phyloP scores from a whole-genome alignment of 148 eudicot genomes.

The Cornus florida region DNA sequence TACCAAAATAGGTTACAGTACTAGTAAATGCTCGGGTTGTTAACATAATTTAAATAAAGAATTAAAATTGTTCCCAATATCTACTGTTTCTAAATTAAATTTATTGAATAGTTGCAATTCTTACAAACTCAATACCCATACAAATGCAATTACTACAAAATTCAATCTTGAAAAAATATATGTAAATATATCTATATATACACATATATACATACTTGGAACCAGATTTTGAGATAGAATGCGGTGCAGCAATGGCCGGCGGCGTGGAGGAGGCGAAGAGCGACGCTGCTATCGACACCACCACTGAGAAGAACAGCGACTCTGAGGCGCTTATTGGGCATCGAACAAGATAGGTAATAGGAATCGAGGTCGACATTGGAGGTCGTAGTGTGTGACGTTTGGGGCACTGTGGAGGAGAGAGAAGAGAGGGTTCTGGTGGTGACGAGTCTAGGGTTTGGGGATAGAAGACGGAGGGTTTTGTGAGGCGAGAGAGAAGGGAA shows the following conservation, averaged over 20 bases:
- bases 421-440: slow-evolving; percentile 9
- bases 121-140: not conserved
- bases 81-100: no score
- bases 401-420: slow-evolving; percentile 17
- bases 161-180: not conserved
- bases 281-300: slow-evolving; percentile 94
- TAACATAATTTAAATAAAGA: no score
- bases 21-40: no score
- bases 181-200: not conserved
- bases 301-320: slow-evolving; percentile 89
- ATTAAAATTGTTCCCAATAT: no score
- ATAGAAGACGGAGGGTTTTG: slow-evolving; percentile 6
- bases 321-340: slow-evolving; percentile 52
- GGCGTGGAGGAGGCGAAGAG: slow-evolving; percentile 87
- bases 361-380: slow-evolving; percentile 38
- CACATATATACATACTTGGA: slow-evolving; percentile 49
- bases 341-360: slow-evolving; percentile 51
- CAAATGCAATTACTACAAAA: not conserved
- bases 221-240: slow-evolving; percentile 96
- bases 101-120: not conserved
- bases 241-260: slow-evolving; percentile 97
- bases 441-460: slow-evolving; percentile 20
- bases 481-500: slow-evolving; percentile 25
- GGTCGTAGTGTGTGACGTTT: slow-evolving; percentile 6
- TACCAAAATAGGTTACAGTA: no score